Evolutionary conservation across 805 yeast genomes (phyloP).

Genomic region (Hyphopichia homilentoma): DNA sequence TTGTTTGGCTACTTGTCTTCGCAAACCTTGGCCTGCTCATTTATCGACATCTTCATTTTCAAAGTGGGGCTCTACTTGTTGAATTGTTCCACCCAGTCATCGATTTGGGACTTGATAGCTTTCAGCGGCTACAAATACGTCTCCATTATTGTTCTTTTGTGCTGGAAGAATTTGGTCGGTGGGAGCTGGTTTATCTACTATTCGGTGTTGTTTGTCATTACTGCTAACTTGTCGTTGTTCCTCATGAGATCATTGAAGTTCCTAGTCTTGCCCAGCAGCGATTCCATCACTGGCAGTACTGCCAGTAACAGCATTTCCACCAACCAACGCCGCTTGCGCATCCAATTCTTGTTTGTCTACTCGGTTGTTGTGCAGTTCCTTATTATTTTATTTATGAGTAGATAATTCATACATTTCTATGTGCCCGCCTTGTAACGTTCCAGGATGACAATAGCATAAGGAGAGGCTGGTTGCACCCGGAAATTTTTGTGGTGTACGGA

Average conservation of each 20-base stretch:
- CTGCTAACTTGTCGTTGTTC: conserved; percentile 51
- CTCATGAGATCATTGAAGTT: conserved; percentile 67
- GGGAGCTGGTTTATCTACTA: conserved; percentile 33
- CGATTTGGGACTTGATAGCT: conserved; percentile 76
- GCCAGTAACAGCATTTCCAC: conserved; percentile 58
- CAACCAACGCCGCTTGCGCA: conserved; percentile 71
- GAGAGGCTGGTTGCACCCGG: neutral
- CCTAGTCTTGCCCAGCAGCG: conserved; percentile 58
- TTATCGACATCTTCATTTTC: conserved; percentile 71
- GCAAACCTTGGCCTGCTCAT: conserved; percentile 76
- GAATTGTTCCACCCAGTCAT: conserved; percentile 56
- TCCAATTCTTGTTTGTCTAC: conserved; percentile 82
- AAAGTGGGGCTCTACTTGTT: conserved; percentile 81
- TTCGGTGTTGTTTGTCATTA: conserved; percentile 26
- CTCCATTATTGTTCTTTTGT: conserved; percentile 58
- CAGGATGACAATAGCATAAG: neutral
- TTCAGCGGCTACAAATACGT: conserved; percentile 95
- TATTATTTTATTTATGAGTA: conserved; percentile 67
- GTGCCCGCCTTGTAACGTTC: conserved; percentile 2
- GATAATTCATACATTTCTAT: no score
- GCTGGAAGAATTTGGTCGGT: conserved; percentile 46
- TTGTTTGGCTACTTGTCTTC: conserved; percentile 83
- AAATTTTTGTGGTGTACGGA: no score
- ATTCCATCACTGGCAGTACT: conserved; percentile 32
- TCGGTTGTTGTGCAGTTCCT: conserved; percentile 77